Evolutionary conservation across 2,329 filamentous ascomycete genomes (phyloP).

Genomic region (Cadophora malorum): DNA sequence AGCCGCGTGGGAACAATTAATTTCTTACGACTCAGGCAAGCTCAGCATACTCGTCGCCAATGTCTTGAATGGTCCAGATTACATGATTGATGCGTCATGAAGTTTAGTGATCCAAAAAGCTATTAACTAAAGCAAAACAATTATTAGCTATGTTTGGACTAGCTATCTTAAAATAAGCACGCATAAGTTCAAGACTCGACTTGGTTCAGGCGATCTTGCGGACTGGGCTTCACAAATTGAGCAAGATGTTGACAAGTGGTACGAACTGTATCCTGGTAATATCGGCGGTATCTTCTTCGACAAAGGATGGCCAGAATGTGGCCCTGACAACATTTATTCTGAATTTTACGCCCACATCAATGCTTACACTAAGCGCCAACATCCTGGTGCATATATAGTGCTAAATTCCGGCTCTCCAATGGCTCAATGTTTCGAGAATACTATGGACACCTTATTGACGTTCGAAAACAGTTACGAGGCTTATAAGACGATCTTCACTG

Average conservation of each 20-base stretch:
- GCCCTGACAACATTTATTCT: conserved; percentile 40
- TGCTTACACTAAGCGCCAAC: conserved; percentile 37
- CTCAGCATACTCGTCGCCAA: conserved; percentile 25
- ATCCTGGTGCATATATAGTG: conserved; percentile 40
- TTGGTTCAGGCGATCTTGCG: not conserved
- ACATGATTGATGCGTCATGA: conserved; percentile 20
- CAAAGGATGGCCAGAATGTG: conserved; percentile 44
- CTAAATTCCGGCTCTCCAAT: conserved; percentile 39
- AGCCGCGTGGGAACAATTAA: conserved; percentile 21
- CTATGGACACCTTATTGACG: conserved; percentile 45
- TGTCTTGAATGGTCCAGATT: conserved; percentile 27
- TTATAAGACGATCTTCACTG: conserved; percentile 37
- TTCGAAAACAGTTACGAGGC: conserved; percentile 42
- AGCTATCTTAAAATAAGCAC: conserved; percentile 18
- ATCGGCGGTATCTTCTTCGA: conserved; percentile 47
- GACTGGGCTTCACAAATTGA: conserved; percentile 42
- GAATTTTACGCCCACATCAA: conserved; percentile 43
- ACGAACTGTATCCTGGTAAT: conserved; percentile 19
- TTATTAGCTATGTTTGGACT: conserved; percentile 29
- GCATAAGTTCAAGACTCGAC: not conserved
- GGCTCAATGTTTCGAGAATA: conserved; percentile 43
- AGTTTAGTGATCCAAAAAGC: conserved; percentile 23
- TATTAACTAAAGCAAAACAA: conserved; percentile 19
- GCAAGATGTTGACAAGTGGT: conserved; percentile 41
- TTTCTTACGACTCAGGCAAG: conserved; percentile 19